Base-by-base conservation (phyloP, 345 rosid genomes). In the Erysimum cheiranthoides region DNA sequence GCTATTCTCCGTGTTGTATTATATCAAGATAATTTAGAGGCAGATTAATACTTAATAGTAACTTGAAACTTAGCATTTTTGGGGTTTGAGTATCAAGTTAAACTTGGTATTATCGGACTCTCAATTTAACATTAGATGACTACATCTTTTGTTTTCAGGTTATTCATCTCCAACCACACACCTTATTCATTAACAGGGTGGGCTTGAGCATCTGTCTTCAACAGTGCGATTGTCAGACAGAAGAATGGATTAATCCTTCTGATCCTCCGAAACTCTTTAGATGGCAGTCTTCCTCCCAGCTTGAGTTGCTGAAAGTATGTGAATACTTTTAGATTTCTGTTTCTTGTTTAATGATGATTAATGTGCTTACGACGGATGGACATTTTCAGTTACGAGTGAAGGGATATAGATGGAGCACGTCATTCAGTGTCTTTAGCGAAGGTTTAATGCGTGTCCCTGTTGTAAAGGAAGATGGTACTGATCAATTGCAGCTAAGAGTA, bases 111-210 rank as follows among this genome's bases (percentile, higher is more conserved):
- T 38, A 71, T 57, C 72, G 5, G 68, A 70, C 61, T 21, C 61
- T 50, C 32, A 43, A 1, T n/a, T 77, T 57, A 73, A 18, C 27
- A 25, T 66, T 45, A 32, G 65, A 31, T 71, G 30, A 9, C 51
- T 64, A 36, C 3, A 13, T 71, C 16, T 80, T 64, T 47, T 70
- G 39, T 58, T 34, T 71, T 35, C 94, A 95, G 99, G 98, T 89
- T 82, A 79, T 95, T 83, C 94, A 90, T 78, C 85, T 92, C 77
- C 97, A 89, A 83, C 97, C 99, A 11, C 86, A 92, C 82, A 88
- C 92, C 73, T 82, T 92, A 73, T 90, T 92, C 73, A 79, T 89
- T 67, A 95, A 95, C 67, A 86, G 99, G 83, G 77, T 85, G 71
- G 99, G 99, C 51, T 40, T 77, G 52, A 86, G 89, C 66, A 62